Base-by-base conservation (phyloP, 495 filamentous ascomycete genomes). In the Penicillium chermesinum region DNA sequence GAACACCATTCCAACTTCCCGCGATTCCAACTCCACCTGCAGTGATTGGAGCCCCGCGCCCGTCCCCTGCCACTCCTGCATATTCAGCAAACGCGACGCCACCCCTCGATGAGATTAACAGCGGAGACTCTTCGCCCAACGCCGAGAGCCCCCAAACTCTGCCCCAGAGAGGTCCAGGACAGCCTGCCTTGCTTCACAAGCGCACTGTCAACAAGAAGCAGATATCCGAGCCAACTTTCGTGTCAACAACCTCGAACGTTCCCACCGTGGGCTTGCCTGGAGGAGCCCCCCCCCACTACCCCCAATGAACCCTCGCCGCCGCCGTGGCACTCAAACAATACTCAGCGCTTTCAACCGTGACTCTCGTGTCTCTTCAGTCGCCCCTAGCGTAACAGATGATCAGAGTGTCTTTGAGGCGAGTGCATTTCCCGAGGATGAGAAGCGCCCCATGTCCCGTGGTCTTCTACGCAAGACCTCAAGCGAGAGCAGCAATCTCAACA, bases 171-270 rank as follows among this genome's bases (percentile, higher is more conserved):
- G 53, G 61, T 17, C 57, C 61, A n/a, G 59, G 65, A 5, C 43
- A 55, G 41, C 25, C 25, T 45, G 42, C 32, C 34, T 47, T 51
- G 44, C 64, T 69, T 17, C 72, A 64, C 45, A 93, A 89, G 71
- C 80, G 80, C 32, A 71, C 78, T 0, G 71, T 93, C 39, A 83
- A 81, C 55, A 89, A 91, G 58, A 70, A 76, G 27, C 80, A 85
- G 20, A 94, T 96, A 33, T 91, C 88, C 2, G 89, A 93, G 53
- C 89, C 89, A 0, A 86, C 78, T 0, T 85, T 95, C 46, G 64
- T 91, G n/a, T 86, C 80, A 27, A 80, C 77, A 16, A 93, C 88
- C 7, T 89, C 84, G 8, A 83, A 82, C 36, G 77, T 93, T 13
- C 80, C 83, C 2, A 82, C 80, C 0, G 74, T 86, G 10, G 76